phyloP scores from a whole-genome alignment of 2,329 filamentous ascomycete species.

The Pestalotiopsis sp. region DNA sequence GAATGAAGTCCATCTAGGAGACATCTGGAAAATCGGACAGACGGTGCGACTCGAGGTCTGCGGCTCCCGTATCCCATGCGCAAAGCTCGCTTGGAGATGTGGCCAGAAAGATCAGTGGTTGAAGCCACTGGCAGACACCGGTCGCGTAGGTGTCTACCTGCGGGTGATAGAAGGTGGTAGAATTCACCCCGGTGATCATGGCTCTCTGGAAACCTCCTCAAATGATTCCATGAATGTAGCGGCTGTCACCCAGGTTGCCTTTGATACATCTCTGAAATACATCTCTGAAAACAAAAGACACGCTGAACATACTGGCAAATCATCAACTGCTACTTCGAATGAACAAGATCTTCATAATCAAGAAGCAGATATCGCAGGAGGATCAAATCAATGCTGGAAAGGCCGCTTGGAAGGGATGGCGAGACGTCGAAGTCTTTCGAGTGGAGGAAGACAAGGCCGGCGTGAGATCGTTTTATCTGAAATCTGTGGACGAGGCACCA shows the following conservation, averaged over 20 bases:
- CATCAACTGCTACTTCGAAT: constrained; percentile 23
- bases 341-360: constrained; percentile 21
- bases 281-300: constrained; percentile 25
- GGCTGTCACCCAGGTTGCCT: constrained; percentile 20
- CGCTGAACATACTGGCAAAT: constrained; percentile 24
- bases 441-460: constrained; percentile 21
- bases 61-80: constrained; percentile 24
- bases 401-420: constrained; percentile 25
- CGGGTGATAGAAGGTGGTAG: constrained; percentile 22
- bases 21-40: constrained; percentile 24
- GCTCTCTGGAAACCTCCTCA: constrained; percentile 18
- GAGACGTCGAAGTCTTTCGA: constrained; percentile 18
- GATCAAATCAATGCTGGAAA: constrained; percentile 19
- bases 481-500: constrained; percentile 11
- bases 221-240: constrained; percentile 20
- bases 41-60: constrained; percentile 24
- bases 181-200: constrained; percentile 23
- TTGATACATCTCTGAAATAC: constrained; percentile 25
- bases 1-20: constrained; percentile 23
- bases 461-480: constrained; percentile 27
- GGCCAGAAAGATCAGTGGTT: constrained; percentile 27
- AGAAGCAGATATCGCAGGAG: constrained; percentile 19
- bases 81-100: constrained; percentile 27
- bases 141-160: constrained; percentile 24
- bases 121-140: constrained; percentile 20